Base-by-base conservation (phyloP, 192 early-diverging fungal species). In the Gorgonomyces haynaldii region DNA sequence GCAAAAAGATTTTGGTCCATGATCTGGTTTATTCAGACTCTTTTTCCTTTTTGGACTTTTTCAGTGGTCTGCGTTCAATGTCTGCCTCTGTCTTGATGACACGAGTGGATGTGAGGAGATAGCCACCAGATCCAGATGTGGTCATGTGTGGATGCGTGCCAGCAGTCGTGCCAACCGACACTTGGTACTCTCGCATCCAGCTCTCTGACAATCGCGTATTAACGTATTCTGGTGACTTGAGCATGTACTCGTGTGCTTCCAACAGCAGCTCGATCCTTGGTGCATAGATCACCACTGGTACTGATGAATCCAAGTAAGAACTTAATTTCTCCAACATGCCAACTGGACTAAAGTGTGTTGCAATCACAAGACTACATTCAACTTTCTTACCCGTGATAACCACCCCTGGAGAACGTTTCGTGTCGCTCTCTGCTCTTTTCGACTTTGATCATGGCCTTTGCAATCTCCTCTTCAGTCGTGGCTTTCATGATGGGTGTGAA, bases 171-270 rank as follows among this genome's bases (percentile, higher is more conserved):
- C 26, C 23, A 22, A 64, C 57, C 6, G 68, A 62, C 4, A 72
- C 70, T 63, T 75, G 72, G 42, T 75, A 75, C 55, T 91, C 82
- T 21, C 96, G 74, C 40, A 95, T 64, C 84, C 84, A 92, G 54
- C 84, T 86, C 53, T 98, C 93, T 1, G 82, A 85, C 16, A 98
- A 47, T 55, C 90, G 84, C 9, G 85, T 79, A 34, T 89, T 87
- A 39, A 93, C 53, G 30, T 77, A 89, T 12, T 77, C 69, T 0
- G 64, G 65, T 6, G 76, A 82, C 36, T 61, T 66, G 25, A 83
- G 74, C 67, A 96, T 73, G 49, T 65, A 46, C 9, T 54, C 19
- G 34, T 54, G 62, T 1, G 58, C 21, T 22, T 48, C 43, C 58
- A 24, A 31, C 23, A 31, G 16, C 30, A 72, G 51, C 62, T 76